Conservation (phyloP, 495 filamentous ascomycete genomes). For the Tuber umbilicatum region DNA sequence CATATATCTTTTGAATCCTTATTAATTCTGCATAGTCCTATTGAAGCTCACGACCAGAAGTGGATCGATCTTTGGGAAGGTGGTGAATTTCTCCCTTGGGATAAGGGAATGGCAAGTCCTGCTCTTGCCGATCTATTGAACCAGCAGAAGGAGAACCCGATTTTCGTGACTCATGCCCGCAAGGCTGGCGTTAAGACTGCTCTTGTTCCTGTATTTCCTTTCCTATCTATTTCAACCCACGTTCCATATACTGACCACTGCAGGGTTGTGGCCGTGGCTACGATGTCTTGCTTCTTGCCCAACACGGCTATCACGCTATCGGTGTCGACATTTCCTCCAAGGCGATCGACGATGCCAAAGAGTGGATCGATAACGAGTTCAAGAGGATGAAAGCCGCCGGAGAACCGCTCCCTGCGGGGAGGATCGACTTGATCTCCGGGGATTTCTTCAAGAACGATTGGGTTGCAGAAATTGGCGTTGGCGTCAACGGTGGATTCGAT, state of each 20-base stretch:
- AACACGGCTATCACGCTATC: conserved; percentile 64
- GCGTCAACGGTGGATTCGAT: conserved; percentile 56
- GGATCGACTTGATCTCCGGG: conserved; percentile 55
- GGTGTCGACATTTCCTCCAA: conserved; percentile 61
- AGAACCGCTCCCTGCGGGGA: conserved; percentile 44
- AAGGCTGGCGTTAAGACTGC: conserved; percentile 47
- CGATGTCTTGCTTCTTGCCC: conserved; percentile 64
- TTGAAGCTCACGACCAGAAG: conserved; percentile 27
- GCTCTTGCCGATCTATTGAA: conserved; percentile 54
- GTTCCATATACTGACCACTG: conserved; percentile 5
- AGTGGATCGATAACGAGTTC: conserved; percentile 31
- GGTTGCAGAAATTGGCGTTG: conserved; percentile 41
- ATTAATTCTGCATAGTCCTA: conserved; percentile 21
- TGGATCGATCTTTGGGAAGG: conserved; percentile 56
- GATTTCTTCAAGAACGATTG: conserved; percentile 50
- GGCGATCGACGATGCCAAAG: conserved; percentile 53
- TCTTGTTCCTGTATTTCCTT: conserved; percentile 48
- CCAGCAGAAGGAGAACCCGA: conserved; percentile 23
- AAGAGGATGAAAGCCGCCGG: background rate
- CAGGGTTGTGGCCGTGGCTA: conserved; percentile 69
- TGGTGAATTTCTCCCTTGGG: conserved; percentile 53
- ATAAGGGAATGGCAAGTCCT: conserved; percentile 54
- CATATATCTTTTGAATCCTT: background rate
- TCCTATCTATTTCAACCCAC: background rate
- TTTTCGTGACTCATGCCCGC: conserved; percentile 28